Evolutionary conservation across 148 eudicot species (phyloP), one percentile per base, ranked within the genome.

Genomic region (Rhododendron williamsianum): DNA sequence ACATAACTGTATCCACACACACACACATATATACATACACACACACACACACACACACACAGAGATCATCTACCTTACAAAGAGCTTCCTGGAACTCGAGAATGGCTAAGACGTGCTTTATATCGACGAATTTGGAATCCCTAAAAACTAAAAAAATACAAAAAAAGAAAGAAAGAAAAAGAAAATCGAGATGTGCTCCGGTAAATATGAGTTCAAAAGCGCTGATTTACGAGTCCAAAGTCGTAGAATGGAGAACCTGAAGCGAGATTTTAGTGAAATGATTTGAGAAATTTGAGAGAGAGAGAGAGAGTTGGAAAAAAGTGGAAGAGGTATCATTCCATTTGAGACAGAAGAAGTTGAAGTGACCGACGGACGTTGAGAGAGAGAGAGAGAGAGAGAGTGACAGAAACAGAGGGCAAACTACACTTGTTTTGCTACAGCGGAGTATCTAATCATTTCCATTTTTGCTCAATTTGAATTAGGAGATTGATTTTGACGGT

Each of bases 101-200:
- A 73, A 83, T 36, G 80, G 12, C 30, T 3, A 49, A 72, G 13
- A 30, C 43, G 33, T 18, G 58, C 19, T 69, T 83, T 9, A 43
- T 51, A 21, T 83, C 79, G 67, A 49, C 80, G 35, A 83, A 73
- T 83, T 48, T 71, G 49, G 41, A 49, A 73, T 73, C 63, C 85
- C 85, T 73, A 83, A 71, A 18, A 21, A 56, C 15, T 71, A 1
- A 13, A 71, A 71, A 71, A 16, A 15, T 1, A 1, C 3, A 4
- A 69, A 27, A 27, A 27, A 27, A 27, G 0, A 27, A 27, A 27
- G 27, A 71, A 71, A 7, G 45, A 30, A 30, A 36, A 63, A 41
- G 45, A 48, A 83, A 83, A 49, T 83, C n/a, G 30, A 30, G 80
- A 83, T 51, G 49, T 4, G 56, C 30, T 48, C 5, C 5, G 43